Evolutionary conservation across 2,329 filamentous ascomycete genomes (phyloP), one percentile per base, ranked within the genome.

Genomic region (Geosmithia morbida): DNA sequence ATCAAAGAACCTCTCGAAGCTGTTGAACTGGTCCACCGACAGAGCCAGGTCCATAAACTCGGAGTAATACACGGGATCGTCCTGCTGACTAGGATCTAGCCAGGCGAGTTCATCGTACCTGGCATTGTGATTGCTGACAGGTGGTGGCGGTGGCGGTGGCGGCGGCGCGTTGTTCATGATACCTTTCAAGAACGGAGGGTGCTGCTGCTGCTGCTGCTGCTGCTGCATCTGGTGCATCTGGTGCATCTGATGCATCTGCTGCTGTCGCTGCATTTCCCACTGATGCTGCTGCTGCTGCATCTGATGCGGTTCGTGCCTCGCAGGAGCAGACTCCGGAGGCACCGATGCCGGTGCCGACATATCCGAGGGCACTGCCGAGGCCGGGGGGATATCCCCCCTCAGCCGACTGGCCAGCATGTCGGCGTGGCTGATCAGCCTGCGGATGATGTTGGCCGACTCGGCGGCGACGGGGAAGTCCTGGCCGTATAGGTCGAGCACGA

Each of bases 401-500:
- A 49, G 45, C 7, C 48, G 29, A 20, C 40, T 46, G n/a, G 48
- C 48, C 41, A 58, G 44, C 14, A 50, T 26, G 42, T 57, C 55
- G 1, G 53, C 53, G 47, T 57, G 57, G 44, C 44, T 46, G 1
- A 51, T 43, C 2, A 59, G 48, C 10, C 56, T 54, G 18, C 52
- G 51, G 55, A 46, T 74, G 66, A 66, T 51, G 1, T 57, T 59
- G 16, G 63, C 64, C 2, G 64, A 63, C 11, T 61, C 50, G 1
- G 62, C 61, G 43, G 61, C 61, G 46, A 66, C 64, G n/a, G 55
- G 69, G 48, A 70, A 76, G 52, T 59, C 61, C 14, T 41, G 46
- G 17, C 60, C 52, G 55, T 65, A 55, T 49, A 59, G 45, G 48
- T 65, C 52, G 55, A 68, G 56, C 2, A 59, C 51, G 54, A 61